phyloP scores from a whole-genome alignment of 73 alveolate genomes.

The Durusdinium trenchii region DNA sequence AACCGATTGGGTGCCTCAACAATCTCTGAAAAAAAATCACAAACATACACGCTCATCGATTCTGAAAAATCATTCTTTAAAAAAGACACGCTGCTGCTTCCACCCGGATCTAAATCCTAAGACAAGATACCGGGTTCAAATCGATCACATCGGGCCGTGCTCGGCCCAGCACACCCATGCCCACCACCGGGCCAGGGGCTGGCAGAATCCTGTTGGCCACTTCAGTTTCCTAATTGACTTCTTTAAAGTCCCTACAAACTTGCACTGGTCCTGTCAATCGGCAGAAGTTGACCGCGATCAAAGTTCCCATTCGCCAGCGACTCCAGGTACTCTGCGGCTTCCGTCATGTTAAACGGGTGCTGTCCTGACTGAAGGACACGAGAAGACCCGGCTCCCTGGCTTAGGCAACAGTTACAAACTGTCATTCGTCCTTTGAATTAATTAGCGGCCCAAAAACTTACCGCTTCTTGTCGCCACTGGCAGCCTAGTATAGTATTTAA shows the following conservation, averaged over 20 bases:
- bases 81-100: background rate
- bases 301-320: background rate
- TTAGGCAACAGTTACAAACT: no score
- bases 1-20: background rate
- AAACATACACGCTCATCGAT: background rate
- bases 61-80: background rate
- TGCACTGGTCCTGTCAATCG: background rate
- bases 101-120: background rate
- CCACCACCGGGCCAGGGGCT: background rate
- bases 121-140: background rate
- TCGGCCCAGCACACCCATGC: background rate
- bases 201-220: background rate
- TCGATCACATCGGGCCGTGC: no score
- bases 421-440: no score
- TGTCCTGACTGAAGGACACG: background rate
- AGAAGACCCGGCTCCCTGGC: no score
- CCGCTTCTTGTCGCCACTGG: no score
- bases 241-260: background rate
- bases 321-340: background rate
- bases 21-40: background rate
- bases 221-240: background rate
- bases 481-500: no score
- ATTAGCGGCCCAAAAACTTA: no score
- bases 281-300: background rate
- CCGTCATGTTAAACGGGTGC: background rate